Percentiles rank a stretch among this genome's conserved stretches.
These are phyloP conservation scores for Pugionium dolabratum DNA, from an alignment of 345 rosid genomes.

Conservation along the genomic window DNA sequence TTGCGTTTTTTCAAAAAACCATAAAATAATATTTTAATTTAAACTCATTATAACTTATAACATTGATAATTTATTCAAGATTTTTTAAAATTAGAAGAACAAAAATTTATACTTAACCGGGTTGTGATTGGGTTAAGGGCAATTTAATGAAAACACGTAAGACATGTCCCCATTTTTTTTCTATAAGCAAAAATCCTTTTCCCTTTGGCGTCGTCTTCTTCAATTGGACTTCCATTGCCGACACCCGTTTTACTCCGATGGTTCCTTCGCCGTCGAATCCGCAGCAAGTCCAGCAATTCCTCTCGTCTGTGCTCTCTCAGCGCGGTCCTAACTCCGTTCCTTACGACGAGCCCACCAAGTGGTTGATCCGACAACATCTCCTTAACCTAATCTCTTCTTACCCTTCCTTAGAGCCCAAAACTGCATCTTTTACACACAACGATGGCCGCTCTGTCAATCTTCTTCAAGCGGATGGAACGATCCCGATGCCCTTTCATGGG, in stretches of 20 bases:
- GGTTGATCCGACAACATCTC: conserved; percentile 93
- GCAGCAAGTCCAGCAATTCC: conserved; percentile 76
- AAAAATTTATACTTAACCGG: too few relatives aligned
- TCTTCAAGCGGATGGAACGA: conserved; percentile 91
- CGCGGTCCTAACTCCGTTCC: conserved; percentile 89
- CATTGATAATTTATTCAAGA: too few relatives aligned
- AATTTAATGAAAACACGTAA: conserved; percentile 14
- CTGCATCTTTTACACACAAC: conserved; percentile 94
- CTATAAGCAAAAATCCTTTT: conserved; percentile 1
- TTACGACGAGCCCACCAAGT: conserved; percentile 79
- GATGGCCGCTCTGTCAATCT: conserved; percentile 95
- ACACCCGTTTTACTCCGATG: conserved; percentile 34
- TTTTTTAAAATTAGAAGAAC: too few relatives aligned
- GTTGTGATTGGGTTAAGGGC: neutral
- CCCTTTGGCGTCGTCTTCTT: conserved; percentile 26
- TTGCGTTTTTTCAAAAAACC: too few relatives aligned
- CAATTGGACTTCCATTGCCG: conserved; percentile 22
- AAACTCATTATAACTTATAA: too few relatives aligned
- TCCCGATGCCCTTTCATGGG: conserved; percentile 82
- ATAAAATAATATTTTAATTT: too few relatives aligned
- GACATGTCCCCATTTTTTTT: neutral
- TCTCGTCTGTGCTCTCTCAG: conserved; percentile 81
- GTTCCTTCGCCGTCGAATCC: conserved; percentile 48
- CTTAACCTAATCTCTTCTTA: conserved; percentile 54
- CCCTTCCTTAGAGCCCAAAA: conserved; percentile 88